Conservation (phyloP, 805 yeast genomes). For the Candida patagonica region DNA sequence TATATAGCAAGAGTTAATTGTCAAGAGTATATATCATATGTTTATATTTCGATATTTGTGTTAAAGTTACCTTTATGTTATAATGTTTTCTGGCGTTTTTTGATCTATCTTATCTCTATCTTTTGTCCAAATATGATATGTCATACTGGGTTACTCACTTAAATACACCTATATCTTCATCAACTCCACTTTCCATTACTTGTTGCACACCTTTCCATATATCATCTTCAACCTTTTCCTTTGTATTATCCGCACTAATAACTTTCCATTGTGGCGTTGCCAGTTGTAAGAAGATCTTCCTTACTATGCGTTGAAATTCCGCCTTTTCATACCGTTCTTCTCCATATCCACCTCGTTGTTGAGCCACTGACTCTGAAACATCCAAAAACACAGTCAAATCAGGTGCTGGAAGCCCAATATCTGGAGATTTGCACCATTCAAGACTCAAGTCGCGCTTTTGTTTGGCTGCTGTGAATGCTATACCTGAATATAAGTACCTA, state of each 20-base stretch:
- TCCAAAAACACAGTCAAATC: slow-evolving; percentile 75
- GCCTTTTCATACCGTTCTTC: slow-evolving; percentile 81
- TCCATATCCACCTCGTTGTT: slow-evolving; percentile 73
- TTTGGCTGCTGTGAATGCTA: slow-evolving; percentile 87
- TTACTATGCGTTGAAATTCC: slow-evolving; percentile 68
- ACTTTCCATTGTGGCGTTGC: slow-evolving; percentile 30
- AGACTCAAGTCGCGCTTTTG: slow-evolving; percentile 38
- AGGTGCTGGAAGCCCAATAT: slow-evolving; percentile 76
- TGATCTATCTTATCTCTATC: no score
- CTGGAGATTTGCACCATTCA: slow-evolving; percentile 78
- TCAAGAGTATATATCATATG: no score
- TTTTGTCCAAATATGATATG: no score
- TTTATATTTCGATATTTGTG: no score
- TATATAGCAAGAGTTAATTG: no score
- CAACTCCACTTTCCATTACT: background rate
- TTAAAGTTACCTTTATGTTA: no score
- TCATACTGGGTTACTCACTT: no score
- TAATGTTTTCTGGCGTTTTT: no score
- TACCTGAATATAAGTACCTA: slow-evolving; percentile 85
- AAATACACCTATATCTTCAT: no score
- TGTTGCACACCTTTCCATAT: slow-evolving; percentile 20
- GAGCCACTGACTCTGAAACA: slow-evolving; percentile 37
- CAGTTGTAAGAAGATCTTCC: slow-evolving; percentile 41
- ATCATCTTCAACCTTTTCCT: slow-evolving; percentile 43
- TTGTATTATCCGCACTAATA: slow-evolving; percentile 51